phyloP scores from a whole-genome alignment of 176 grass and related monocot species.

The Otatea glauca region DNA sequence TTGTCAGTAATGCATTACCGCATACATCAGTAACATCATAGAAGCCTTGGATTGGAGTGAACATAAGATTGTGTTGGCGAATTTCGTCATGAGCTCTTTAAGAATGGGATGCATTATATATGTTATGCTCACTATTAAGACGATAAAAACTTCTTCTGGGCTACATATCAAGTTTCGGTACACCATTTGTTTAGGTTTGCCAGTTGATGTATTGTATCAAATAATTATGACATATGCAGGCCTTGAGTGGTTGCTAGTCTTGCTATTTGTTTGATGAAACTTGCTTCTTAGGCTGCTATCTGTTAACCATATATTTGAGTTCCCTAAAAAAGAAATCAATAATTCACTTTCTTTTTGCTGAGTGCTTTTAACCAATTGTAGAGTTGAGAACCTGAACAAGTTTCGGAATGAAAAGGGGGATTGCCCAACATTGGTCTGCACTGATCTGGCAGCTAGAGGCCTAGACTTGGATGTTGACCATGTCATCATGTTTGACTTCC shows the following conservation, averaged over 20 bases:
- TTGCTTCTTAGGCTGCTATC: background rate
- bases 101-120: background rate
- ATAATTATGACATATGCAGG: background rate
- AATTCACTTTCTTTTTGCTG: background rate
- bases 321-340: background rate
- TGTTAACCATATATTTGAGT: background rate
- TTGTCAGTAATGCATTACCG: background rate
- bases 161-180: background rate
- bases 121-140: background rate
- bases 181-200: background rate
- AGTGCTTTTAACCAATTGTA: slow-evolving; percentile 46
- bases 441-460: slow-evolving; percentile 95
- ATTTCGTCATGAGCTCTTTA: background rate
- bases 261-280: background rate
- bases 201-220: background rate
- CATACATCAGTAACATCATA: slow-evolving; percentile 8
- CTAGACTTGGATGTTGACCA: slow-evolving; percentile 96
- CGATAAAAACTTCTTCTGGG: background rate
- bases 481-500: slow-evolving; percentile 99
- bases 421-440: slow-evolving; percentile 94
- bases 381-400: slow-evolving; percentile 97
- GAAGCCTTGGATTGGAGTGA: background rate
- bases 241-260: background rate
- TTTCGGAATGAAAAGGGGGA: slow-evolving; percentile 97
- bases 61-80: background rate